Base-by-base conservation (phyloP, 208 protist species). In the Crithidia brevicula region DNA sequence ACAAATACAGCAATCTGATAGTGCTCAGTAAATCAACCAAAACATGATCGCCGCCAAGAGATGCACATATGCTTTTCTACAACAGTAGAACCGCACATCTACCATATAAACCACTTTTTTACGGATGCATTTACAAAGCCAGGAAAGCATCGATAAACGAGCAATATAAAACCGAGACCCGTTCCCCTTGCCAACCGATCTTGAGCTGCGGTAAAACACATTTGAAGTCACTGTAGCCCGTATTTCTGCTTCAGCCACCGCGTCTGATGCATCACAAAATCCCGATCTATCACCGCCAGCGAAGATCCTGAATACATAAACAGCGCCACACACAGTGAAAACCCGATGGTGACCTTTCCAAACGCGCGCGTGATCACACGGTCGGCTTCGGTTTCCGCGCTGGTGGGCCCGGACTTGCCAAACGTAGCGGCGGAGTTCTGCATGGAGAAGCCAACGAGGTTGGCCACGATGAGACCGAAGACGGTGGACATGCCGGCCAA, bases 381-480 rank as follows among this genome's bases (percentile, higher is more conserved):
- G 20, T 70, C 64, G 2, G 64, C 52, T 1, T 70, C 53, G 8
- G 47, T 34, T 16, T 45, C 3, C 22, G 27, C 16, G 2, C 40
- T 15, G 1, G 34, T 49, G 1, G 2, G 1, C 0, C 61, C 46
- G 3, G 28, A 5, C 49, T 49, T 54, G 15, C 22, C 46, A 3
- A 25, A n/a, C 2, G 18, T 40, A 6, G 23, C 25, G 4, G 15
- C n/a, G 1, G n/a, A 25, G 11, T 66, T 66, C 18, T 66, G 59
- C 59, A 66, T 66, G 33, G 59, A 66, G 46, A 66, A 66, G 20
- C 59, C 59, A 18, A 90, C 64, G 13, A 92, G 61, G 46, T 95
- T 95, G 4, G 85, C 77, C 8, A 83, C 49, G 45, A 89, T 81
- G n/a, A 95, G 64, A 7, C 70, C 69, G 33, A 81, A 64, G 4